Evolutionary conservation across 1,284 basidiomycete species (phyloP), one percentile per base, ranked within the genome.

Genomic region (Phaffia rhodozyma): DNA sequence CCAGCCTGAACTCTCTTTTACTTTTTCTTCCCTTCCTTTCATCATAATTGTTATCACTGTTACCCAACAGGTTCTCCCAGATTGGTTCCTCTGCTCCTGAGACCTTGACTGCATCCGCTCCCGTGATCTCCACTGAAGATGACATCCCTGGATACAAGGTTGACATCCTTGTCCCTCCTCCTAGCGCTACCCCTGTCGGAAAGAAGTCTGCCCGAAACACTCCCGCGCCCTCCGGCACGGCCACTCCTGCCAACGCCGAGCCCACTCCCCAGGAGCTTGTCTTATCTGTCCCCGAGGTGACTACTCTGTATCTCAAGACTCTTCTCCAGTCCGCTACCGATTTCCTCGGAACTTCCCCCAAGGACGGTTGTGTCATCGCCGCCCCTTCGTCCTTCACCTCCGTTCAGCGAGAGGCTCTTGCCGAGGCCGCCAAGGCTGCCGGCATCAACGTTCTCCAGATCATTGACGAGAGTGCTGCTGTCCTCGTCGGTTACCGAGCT

Each of bases 261-360:
- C 86, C 89, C n/a, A 80, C 83, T 52, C 80, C 84, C 29, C 83
- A 81, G 18, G 84, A 84, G 60, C 86, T 91, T 65, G 82, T 86
- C 66, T 79, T 97, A 59, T 89, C 89, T 47, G 87, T 87, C 2
- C 84, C 86, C 55, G 91, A 97, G 73, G 88, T 87, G 23, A 84
- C 89, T 30, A 83, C 87, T 43, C 82, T 92, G 69, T 97, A 94
- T 82, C 81, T 98, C 58, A 79, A 81, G 67, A 89, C 87, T 4
- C 84, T 98, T 47, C 79, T 92, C 69, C 79, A 86, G 69, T 93
- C 90, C 48, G 96, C 94, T 9, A 83, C 87, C 72, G 92, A 94
- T 75, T 98, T 96, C 78, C 81, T 98, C 29, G 94, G 94, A 7
- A 75, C 76, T 63, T 85, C 84, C 70, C 83, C 84, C 38, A 80